Evolutionary conservation across 257 asterid genomes (phyloP).

Genomic region (Jaltomata sinuosa): DNA sequence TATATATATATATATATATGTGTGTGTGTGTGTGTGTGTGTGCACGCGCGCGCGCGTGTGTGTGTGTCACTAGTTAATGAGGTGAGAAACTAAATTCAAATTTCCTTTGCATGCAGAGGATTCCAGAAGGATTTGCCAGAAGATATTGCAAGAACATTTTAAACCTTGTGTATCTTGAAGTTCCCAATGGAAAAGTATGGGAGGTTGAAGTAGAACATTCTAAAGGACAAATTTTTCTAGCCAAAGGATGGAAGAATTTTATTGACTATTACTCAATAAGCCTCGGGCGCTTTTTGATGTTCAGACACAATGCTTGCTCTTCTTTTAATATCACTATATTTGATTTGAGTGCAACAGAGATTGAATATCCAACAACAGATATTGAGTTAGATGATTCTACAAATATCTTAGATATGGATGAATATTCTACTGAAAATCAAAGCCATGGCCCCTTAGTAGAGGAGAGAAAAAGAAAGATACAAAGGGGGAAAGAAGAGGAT

Average conservation of each 20-base stretch:
- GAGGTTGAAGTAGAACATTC: slow-evolving; percentile 9
- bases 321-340: background rate
- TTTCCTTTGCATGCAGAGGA: slow-evolving; percentile 12
- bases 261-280: background rate
- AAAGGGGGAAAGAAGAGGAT: no score
- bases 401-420: no score
- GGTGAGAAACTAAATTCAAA: background rate
- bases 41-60: no score
- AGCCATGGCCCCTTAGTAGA: no score
- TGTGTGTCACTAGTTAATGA: no score
- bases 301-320: background rate
- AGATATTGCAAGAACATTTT: slow-evolving; percentile 11
- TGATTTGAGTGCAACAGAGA: slow-evolving; percentile 16
- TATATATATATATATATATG: no score
- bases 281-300: background rate
- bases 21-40: no score
- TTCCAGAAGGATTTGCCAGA: slow-evolving; percentile 20
- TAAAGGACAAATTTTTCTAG: slow-evolving; percentile 15
- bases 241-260: slow-evolving; percentile 21
- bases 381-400: no score
- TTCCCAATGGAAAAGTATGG: slow-evolving; percentile 16
- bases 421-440: no score
- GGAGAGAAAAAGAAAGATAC: no score
- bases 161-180: slow-evolving; percentile 14
- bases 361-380: slow-evolving; percentile 3